A percentile compares a stretch with the other conserved stretches of the same genome.
Evolutionary conservation across 164 flowering plant species (phyloP).

Genomic region (Nelumbo lutea): DNA sequence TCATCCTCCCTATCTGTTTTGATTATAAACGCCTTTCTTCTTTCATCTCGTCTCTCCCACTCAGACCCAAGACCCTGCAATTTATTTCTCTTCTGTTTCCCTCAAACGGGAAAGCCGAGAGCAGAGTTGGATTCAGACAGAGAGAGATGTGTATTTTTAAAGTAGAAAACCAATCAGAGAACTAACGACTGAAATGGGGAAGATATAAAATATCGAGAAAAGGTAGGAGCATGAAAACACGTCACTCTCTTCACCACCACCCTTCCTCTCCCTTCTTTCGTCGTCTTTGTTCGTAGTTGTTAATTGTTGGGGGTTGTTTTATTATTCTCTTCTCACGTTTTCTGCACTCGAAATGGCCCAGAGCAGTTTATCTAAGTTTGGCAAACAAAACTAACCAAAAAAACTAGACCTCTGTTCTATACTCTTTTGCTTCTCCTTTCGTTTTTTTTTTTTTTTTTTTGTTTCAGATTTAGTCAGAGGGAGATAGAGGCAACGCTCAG

Average conservation of each 20-base stretch:
- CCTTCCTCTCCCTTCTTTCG: background rate
- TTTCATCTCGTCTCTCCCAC: background rate
- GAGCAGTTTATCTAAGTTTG: constrained; percentile 1
- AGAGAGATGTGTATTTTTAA: too few relatives aligned
- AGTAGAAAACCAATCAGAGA: too few relatives aligned
- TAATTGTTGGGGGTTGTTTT: too few relatives aligned
- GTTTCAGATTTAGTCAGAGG: too few relatives aligned
- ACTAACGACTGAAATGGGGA: too few relatives aligned
- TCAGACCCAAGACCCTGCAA: too few relatives aligned
- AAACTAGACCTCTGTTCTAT: background rate
- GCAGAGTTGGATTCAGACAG: too few relatives aligned
- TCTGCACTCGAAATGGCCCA: background rate
- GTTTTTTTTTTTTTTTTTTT: background rate
- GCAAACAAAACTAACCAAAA: background rate
- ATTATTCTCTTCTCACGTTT: background rate
- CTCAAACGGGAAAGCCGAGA: too few relatives aligned
- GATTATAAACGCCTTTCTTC: background rate
- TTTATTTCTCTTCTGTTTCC: too few relatives aligned
- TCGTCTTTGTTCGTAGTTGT: background rate
- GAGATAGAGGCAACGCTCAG: too few relatives aligned
- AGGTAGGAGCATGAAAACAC: too few relatives aligned
- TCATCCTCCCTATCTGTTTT: background rate
- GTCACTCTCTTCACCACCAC: background rate
- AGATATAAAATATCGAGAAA: too few relatives aligned
- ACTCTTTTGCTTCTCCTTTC: background rate